Conservation (phyloP, 441 rosid species). For the Adansonia grandidieri region DNA sequence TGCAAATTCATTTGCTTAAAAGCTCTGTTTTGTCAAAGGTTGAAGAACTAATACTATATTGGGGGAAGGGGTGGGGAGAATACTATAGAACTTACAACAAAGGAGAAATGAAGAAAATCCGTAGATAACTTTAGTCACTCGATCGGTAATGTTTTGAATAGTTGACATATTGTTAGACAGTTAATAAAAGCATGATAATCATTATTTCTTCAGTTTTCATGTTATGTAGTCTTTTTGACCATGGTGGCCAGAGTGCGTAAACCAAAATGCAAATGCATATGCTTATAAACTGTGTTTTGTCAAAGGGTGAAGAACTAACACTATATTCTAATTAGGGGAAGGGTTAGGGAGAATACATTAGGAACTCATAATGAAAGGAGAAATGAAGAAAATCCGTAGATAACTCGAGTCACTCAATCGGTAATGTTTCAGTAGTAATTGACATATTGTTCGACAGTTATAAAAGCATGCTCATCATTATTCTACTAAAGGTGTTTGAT, state of each 20-base stretch:
- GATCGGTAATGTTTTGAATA: background rate
- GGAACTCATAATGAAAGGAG: background rate
- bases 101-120: background rate
- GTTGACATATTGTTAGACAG: background rate
- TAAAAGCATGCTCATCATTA: background rate
- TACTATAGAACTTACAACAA: background rate
- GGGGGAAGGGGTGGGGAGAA: background rate
- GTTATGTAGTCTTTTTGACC: background rate
- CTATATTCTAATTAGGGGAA: background rate
- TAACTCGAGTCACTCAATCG: background rate
- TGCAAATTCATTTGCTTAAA: background rate
- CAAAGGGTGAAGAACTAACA: background rate
- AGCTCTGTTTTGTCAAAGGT: background rate
- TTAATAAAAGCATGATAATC: background rate
- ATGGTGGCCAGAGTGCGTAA: background rate
- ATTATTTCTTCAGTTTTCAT: background rate
- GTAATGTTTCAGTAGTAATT: background rate
- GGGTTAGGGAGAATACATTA: background rate
- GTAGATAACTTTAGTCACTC: background rate
- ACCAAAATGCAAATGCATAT: background rate
- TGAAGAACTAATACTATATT: background rate
- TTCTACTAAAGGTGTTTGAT: background rate
- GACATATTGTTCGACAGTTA: background rate
- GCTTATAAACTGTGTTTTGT: background rate
- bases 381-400: background rate